A percentile compares a stretch with the other conserved stretches of the same genome.
phyloP scores from a whole-genome alignment of 768 basidiomycete genomes.

The Clitopilus passeckerianus region DNA sequence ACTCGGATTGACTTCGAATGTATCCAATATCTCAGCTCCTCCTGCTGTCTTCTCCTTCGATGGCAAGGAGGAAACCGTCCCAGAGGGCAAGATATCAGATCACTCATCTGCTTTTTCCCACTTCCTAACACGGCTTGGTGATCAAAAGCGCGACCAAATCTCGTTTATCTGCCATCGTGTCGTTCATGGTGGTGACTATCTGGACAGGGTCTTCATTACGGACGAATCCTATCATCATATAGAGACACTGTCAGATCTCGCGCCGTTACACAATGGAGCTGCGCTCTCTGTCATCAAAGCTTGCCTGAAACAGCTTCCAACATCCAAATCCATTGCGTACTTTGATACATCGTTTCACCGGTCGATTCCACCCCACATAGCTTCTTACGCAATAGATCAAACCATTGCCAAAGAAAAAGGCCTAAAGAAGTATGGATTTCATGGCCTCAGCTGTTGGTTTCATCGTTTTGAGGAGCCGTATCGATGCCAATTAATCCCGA shows the following conservation, averaged over 20 bases:
- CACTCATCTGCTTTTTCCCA: slow-evolving; percentile 58
- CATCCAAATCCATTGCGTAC: slow-evolving; percentile 72
- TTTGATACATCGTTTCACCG: slow-evolving; percentile 89
- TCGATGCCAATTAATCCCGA: neutral
- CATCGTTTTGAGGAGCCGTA: neutral
- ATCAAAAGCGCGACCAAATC: slow-evolving; percentile 40
- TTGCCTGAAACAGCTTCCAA: slow-evolving; percentile 57
- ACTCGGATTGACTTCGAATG: slow-evolving; percentile 29
- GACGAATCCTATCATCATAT: slow-evolving; percentile 69
- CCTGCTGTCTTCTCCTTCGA: slow-evolving; percentile 38
- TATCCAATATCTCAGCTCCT: slow-evolving; percentile 1
- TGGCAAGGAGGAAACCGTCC: slow-evolving; percentile 17
- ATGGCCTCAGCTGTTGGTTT: slow-evolving; percentile 70
- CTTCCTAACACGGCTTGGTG: slow-evolving; percentile 33
- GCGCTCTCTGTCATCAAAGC: slow-evolving; percentile 58
- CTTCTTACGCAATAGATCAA: slow-evolving; percentile 75
- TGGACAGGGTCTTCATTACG: slow-evolving; percentile 64
- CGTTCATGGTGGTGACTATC: slow-evolving; percentile 83
- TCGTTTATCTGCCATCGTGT: slow-evolving; percentile 68
- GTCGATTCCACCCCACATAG: slow-evolving; percentile 69
- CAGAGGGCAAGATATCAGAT: slow-evolving; percentile 42
- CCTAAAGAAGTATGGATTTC: slow-evolving; percentile 88
- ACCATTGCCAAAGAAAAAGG: slow-evolving; percentile 56
- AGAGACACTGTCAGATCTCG: slow-evolving; percentile 69
- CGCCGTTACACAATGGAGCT: slow-evolving; percentile 72